A percentile compares a stretch with the other conserved stretches of the same genome.
phyloP scores from a whole-genome alignment of 257 asterid genomes.

The Solanum boliviense region DNA sequence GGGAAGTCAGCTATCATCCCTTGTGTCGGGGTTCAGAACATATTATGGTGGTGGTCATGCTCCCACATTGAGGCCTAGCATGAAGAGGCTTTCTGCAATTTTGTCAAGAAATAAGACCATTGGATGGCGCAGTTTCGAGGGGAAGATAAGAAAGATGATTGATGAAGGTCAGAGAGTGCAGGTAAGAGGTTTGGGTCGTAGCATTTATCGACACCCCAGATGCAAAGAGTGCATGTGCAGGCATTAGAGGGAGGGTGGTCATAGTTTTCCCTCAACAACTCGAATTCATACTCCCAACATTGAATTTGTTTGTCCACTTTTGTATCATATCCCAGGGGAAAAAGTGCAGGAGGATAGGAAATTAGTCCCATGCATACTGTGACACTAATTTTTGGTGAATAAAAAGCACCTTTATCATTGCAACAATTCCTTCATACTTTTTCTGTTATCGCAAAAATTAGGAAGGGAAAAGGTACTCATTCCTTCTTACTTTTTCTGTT shows the following conservation, averaged over 20 bases:
- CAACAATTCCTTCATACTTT: background rate
- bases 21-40: conserved; percentile 77
- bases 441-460: background rate
- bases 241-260: background rate
- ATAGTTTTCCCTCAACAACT: background rate
- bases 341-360: background rate
- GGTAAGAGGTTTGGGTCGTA: conserved; percentile 30
- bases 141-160: conserved; percentile 62
- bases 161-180: conserved; percentile 68
- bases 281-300: background rate
- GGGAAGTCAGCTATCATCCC: conserved; percentile 87
- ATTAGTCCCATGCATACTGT: background rate
- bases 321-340: background rate
- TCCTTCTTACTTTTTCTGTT: background rate
- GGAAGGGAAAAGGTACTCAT: background rate
- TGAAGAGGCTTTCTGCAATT: conserved; percentile 73
- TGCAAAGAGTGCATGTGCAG: conserved; percentile 80
- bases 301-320: background rate
- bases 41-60: conserved; percentile 70
- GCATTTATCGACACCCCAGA: conserved; percentile 67
- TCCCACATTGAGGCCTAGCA: conserved; percentile 78
- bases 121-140: conserved; percentile 49
- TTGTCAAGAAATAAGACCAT: conserved; percentile 50
- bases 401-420: background rate
- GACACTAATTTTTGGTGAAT: background rate